Evolutionary conservation across 805 yeast species (phyloP).

Genomic region (Kodamaea lidongshanica): DNA sequence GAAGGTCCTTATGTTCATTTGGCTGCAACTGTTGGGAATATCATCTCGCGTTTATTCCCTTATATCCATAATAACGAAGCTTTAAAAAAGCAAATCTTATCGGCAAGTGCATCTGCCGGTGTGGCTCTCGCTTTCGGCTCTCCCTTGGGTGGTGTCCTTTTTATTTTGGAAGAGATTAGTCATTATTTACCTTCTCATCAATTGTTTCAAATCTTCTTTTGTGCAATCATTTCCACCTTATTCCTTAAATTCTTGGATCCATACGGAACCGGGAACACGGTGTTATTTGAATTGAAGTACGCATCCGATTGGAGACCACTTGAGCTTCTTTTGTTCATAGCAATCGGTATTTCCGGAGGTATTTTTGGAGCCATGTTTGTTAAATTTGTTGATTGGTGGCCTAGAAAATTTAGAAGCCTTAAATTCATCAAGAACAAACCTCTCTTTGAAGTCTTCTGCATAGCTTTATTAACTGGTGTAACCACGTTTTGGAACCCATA

Average conservation of each 20-base stretch:
- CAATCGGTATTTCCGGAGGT: slow-evolving; percentile 50
- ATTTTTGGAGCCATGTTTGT: slow-evolving; percentile 47
- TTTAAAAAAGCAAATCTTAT: slow-evolving; percentile 45
- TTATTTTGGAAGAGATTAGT: slow-evolving; percentile 52
- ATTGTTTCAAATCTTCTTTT: slow-evolving; percentile 47
- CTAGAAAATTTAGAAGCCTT: slow-evolving; percentile 28
- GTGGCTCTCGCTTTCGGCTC: slow-evolving; percentile 58
- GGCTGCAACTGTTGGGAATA: slow-evolving; percentile 54
- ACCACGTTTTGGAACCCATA: slow-evolving; percentile 45
- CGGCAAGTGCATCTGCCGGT: slow-evolving; percentile 55
- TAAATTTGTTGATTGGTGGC: slow-evolving; percentile 44
- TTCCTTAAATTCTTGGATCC: slow-evolving; percentile 50
- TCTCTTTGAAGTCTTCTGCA: slow-evolving; percentile 37
- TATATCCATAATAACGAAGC: slow-evolving; percentile 44
- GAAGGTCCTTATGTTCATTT: slow-evolving; percentile 61
- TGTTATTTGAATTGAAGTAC: slow-evolving; percentile 46
- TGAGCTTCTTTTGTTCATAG: slow-evolving; percentile 41
- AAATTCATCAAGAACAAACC: slow-evolving; percentile 33
- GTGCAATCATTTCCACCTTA: slow-evolving; percentile 49
- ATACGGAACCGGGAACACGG: slow-evolving; percentile 55
- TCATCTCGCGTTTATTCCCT: slow-evolving; percentile 41
- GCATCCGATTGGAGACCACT: slow-evolving; percentile 46
- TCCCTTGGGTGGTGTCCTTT: slow-evolving; percentile 54
- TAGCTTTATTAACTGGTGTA: slow-evolving; percentile 42
- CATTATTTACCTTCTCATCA: slow-evolving; percentile 51